phyloP scores from a whole-genome alignment of 148 eudicot species.

The Salicornia ramosissima region DNA sequence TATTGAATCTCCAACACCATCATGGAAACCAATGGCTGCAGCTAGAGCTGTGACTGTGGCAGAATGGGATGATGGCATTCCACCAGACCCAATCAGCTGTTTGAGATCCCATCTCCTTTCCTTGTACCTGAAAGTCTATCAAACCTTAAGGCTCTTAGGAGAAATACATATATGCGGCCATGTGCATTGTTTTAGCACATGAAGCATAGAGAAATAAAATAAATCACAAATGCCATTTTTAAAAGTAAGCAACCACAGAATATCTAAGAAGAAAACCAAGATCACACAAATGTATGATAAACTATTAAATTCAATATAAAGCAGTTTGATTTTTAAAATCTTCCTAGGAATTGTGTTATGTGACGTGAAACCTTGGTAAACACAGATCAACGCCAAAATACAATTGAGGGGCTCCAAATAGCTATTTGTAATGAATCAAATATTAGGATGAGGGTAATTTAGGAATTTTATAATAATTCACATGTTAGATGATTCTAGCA shows the following conservation, averaged over 20 bases:
- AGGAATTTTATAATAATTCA: too few species aligned
- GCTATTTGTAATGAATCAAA: too few species aligned
- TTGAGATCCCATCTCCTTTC: constrained; percentile 84
- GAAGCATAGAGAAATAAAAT: not conserved
- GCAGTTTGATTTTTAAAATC: not conserved
- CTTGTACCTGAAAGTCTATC: constrained; percentile 74
- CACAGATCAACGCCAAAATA: not conserved
- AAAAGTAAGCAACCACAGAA: not conserved
- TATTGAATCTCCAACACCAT: constrained; percentile 68
- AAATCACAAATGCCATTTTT: not conserved
- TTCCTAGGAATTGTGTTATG: not conserved
- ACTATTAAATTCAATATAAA: not conserved
- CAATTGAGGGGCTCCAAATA: not conserved
- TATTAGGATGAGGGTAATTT: too few species aligned
- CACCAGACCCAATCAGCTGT: constrained; percentile 87
- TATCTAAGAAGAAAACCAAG: not conserved
- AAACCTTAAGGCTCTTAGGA: constrained; percentile 41
- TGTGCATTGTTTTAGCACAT: not conserved
- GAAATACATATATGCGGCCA: not conserved
- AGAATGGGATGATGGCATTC: constrained; percentile 99
- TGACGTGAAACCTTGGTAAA: not conserved
- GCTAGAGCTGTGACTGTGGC: constrained; percentile 94
- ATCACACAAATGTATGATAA: not conserved
- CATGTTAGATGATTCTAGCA: too few species aligned
- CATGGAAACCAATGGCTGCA: constrained; percentile 68